These are phyloP conservation scores for Yamadazyma akitaensis DNA, from an alignment of 805 yeast species.

Conservation along the genomic window DNA sequence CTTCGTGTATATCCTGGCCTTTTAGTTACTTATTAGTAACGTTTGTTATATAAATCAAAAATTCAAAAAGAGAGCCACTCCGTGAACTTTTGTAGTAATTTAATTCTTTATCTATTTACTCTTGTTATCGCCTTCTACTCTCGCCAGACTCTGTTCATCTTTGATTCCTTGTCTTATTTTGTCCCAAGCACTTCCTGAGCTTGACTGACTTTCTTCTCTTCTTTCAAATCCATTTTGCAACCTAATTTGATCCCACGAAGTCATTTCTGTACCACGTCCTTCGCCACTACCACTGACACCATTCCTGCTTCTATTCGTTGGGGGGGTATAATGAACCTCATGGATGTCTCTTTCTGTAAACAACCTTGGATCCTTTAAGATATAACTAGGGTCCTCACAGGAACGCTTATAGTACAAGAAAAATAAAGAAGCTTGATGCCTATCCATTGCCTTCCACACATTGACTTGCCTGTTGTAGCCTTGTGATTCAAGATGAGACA, in stretches of 20 bases:
- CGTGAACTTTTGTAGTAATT: too few relatives aligned
- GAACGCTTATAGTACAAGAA: conserved; percentile 50
- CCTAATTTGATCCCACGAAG: conserved; percentile 37
- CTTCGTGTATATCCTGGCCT: too few relatives aligned
- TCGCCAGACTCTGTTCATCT: neutral
- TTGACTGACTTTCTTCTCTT: neutral
- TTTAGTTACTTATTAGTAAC: too few relatives aligned
- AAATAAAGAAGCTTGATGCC: conserved; percentile 34
- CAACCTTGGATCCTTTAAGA: conserved; percentile 53
- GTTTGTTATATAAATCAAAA: too few relatives aligned
- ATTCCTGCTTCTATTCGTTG: neutral
- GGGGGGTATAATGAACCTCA: conserved; percentile 27
- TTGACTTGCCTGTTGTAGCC: conserved; percentile 16
- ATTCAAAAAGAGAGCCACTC: too few relatives aligned
- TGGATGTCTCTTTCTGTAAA: conserved; percentile 24
- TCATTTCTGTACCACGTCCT: neutral
- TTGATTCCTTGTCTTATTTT: conserved; percentile 5
- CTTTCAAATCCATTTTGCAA: conserved; percentile 19
- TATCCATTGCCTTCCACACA: conserved; percentile 38
- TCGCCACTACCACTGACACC: conserved; percentile 3
- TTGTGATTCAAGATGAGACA: conserved; percentile 15
- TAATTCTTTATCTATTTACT: too few relatives aligned
- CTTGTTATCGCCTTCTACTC: too few relatives aligned
- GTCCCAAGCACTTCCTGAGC: conserved; percentile 2
- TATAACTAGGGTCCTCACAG: conserved; percentile 46